Evolutionary conservation across 179 eudicot genomes (phyloP).

Genomic region (Dionaea muscipula): DNA sequence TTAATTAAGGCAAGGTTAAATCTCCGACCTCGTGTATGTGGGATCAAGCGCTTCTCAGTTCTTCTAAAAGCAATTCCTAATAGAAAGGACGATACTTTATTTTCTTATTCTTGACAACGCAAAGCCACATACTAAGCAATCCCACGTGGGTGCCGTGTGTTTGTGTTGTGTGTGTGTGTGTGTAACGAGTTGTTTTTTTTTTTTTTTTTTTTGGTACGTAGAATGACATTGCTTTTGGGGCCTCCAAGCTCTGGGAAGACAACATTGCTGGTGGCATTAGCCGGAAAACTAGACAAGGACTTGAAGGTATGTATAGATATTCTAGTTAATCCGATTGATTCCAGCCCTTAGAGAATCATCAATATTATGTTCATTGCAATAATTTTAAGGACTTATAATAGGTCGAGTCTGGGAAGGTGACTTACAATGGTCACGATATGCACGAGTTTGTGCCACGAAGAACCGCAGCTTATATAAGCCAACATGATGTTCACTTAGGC

Average conservation of each 20-base stretch:
- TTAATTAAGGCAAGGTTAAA: neutral
- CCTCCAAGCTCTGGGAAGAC: constrained; percentile 43
- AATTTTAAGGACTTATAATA: neutral
- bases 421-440: constrained; percentile 39
- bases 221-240: constrained; percentile 32
- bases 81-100: no score
- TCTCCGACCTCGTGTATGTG: no score
- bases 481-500: constrained; percentile 35
- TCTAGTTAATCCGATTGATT: neutral
- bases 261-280: constrained; percentile 26
- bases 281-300: constrained; percentile 34
- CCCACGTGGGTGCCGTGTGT: no score
- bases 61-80: no score
- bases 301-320: constrained; percentile 15
- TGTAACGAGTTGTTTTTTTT: no score
- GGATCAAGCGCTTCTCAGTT: no score
- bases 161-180: no score
- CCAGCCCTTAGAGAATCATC: neutral
- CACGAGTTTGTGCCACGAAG: constrained; percentile 40
- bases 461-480: constrained; percentile 40
- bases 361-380: neutral
- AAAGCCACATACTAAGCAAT: no score
- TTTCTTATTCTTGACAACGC: no score
- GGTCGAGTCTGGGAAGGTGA: constrained; percentile 28
- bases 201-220: no score